Evolutionary conservation across 2,329 filamentous ascomycete genomes (phyloP).

Genomic region (Lachnellula hyalina): DNA sequence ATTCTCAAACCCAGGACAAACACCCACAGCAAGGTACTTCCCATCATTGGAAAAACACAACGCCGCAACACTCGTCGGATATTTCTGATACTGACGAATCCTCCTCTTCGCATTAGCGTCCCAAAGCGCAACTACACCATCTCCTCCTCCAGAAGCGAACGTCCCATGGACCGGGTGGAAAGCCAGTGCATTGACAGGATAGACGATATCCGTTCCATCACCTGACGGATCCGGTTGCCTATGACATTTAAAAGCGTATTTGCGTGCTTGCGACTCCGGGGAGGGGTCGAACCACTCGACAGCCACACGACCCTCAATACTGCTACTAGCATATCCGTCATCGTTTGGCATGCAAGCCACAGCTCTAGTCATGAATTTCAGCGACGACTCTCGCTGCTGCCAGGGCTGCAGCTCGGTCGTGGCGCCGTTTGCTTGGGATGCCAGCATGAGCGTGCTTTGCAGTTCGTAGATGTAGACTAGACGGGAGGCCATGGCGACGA

Average conservation of each 20-base stretch:
- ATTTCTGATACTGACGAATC: slow-evolving; percentile 64
- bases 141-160: slow-evolving; percentile 67
- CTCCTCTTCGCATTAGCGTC: slow-evolving; percentile 66
- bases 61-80: slow-evolving; percentile 56
- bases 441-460: slow-evolving; percentile 54
- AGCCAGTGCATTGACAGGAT: slow-evolving; percentile 65
- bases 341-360: slow-evolving; percentile 97
- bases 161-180: slow-evolving; percentile 62
- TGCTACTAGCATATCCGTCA: slow-evolving; percentile 84
- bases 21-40: slow-evolving; percentile 58
- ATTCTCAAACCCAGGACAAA: slow-evolving; percentile 66
- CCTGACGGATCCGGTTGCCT: slow-evolving; percentile 63
- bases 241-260: slow-evolving; percentile 99
- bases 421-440: slow-evolving; percentile 42
- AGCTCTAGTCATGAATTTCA: slow-evolving; percentile 93
- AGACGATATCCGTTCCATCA: slow-evolving; percentile 59
- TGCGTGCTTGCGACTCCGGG: slow-evolving; percentile 78
- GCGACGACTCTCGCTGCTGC: slow-evolving; percentile 87
- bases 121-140: slow-evolving; percentile 68
- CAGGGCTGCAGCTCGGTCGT: slow-evolving; percentile 63
- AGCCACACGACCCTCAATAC: slow-evolving; percentile 90
- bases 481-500: slow-evolving; percentile 92
- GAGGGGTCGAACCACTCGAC: slow-evolving; percentile 98
- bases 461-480: slow-evolving; percentile 95
- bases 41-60: slow-evolving; percentile 60